Percentiles rank a stretch among this genome's conserved stretches.
Conservation (phyloP, 2,329 filamentous ascomycete genomes). For the Cladosporium sp. region DNA sequence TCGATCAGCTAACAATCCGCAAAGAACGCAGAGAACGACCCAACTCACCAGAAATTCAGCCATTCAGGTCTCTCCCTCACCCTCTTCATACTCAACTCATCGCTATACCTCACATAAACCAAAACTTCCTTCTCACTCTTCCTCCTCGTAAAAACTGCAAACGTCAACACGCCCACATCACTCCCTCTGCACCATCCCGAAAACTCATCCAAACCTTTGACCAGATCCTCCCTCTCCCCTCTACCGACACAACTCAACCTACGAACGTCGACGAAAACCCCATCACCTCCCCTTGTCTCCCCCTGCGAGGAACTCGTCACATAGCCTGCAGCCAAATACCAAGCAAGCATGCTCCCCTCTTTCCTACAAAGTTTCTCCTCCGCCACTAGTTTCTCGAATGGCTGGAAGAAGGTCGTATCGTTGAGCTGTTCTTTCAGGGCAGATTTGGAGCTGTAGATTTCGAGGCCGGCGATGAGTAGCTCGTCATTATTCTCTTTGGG, state of each 20-base stretch:
- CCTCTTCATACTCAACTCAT: slow-evolving; percentile 16
- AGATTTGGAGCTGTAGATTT: slow-evolving; percentile 24
- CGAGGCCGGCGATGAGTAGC: slow-evolving; percentile 18
- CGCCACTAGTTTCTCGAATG: slow-evolving; percentile 20
- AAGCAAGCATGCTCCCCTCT: slow-evolving; percentile 22
- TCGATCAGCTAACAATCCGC: neutral
- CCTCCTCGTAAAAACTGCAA: slow-evolving; percentile 23
- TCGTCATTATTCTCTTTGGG: neutral
- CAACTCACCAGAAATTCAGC: slow-evolving; percentile 20
- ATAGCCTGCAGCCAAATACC: slow-evolving; percentile 23
- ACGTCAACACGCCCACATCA: slow-evolving; percentile 24
- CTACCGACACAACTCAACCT: slow-evolving; percentile 16
- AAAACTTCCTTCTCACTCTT: slow-evolving; percentile 24
- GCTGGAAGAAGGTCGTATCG: slow-evolving; percentile 25
- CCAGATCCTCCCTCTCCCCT: neutral
- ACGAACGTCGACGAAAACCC: slow-evolving; percentile 18
- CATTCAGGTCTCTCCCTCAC: slow-evolving; percentile 22
- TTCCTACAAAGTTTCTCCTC: slow-evolving; percentile 21
- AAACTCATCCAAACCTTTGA: slow-evolving; percentile 14
- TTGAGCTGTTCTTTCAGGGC: slow-evolving; percentile 24
- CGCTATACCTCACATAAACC: slow-evolving; percentile 23
- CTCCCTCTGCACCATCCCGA: slow-evolving; percentile 16
- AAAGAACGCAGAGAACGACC: too few species aligned
- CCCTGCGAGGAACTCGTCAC: slow-evolving; percentile 14
- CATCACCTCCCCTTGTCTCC: slow-evolving; percentile 8